Conservation (phyloP, 2,329 filamentous ascomycete species). For the Sporothrix dimorphospora region DNA sequence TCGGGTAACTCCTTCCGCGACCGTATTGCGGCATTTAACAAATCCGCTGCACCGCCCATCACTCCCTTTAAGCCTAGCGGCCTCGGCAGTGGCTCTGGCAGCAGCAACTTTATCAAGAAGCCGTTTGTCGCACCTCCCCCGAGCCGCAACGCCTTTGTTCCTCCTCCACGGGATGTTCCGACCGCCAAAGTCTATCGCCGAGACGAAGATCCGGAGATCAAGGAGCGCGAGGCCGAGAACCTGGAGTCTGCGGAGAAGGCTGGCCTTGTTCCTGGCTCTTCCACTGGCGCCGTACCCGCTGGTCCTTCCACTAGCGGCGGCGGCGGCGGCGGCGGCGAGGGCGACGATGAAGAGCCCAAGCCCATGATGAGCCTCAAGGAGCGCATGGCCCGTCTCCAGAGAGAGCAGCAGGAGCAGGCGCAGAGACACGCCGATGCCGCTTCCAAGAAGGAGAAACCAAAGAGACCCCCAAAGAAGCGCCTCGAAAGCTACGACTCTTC, state of each 20-base stretch:
- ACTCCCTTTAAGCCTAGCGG: constrained; percentile 85
- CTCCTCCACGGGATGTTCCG: constrained; percentile 70
- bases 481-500: constrained; percentile 51
- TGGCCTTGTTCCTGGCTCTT: constrained; percentile 55
- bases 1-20: constrained; percentile 81
- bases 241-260: constrained; percentile 69
- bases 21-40: constrained; percentile 97
- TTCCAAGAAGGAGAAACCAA: constrained; percentile 85
- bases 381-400: constrained; percentile 89
- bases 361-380: constrained; percentile 92
- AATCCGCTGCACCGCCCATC: constrained; percentile 78
- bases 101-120: constrained; percentile 80
- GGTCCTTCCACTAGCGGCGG: not conserved
- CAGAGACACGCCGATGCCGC: constrained; percentile 76
- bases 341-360: constrained; percentile 79
- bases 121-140: constrained; percentile 95
- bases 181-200: constrained; percentile 78
- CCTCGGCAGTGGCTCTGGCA: constrained; percentile 59
- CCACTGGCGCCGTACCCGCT: constrained; percentile 45
- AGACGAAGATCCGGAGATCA: constrained; percentile 80
- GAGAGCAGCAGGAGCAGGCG: constrained; percentile 89
- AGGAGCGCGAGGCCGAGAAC: constrained; percentile 66
- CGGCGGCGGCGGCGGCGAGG: constrained; percentile 36
- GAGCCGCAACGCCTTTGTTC: constrained; percentile 87
- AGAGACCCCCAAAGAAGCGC: constrained; percentile 72